These are phyloP conservation scores for Pythium insidiosum DNA, from an alignment of 352 stramenopile species.

Conservation along the genomic window DNA sequence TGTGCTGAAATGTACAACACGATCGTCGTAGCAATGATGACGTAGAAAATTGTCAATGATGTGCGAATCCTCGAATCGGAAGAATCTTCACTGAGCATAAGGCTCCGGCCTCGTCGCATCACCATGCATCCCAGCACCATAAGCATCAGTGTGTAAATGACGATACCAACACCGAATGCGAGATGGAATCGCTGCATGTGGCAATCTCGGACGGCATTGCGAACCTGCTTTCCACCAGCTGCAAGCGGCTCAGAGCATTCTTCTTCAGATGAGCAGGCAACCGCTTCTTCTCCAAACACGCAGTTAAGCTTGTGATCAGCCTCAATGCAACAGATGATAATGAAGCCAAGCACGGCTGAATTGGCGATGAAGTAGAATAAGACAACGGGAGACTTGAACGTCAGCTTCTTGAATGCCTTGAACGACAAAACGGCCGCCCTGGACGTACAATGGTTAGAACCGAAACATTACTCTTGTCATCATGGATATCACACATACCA, in stretches of 20 bases:
- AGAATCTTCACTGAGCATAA: conserved; percentile 85
- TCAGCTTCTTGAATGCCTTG: conserved; percentile 85
- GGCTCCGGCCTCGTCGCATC: conserved; percentile 70
- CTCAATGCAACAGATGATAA: conserved; percentile 48
- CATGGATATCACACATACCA: conserved; percentile 27
- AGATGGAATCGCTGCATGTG: conserved; percentile 79
- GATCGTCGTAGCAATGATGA: conserved; percentile 81
- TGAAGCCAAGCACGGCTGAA: conserved; percentile 49
- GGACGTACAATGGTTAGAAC: background rate
- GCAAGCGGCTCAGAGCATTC: conserved; percentile 51
- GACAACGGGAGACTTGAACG: conserved; percentile 68
- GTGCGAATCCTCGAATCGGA: conserved; percentile 75
- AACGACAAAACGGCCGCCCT: conserved; percentile 70
- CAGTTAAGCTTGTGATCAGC: conserved; percentile 55
- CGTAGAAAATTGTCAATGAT: conserved; percentile 84
- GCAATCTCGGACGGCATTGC: conserved; percentile 59
- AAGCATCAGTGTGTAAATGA: conserved; percentile 79
- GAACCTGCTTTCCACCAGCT: conserved; percentile 58
- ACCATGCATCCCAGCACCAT: conserved; percentile 85
- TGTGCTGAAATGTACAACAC: conserved; percentile 83
- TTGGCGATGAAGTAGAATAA: conserved; percentile 64
- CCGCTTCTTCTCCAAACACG: conserved; percentile 57
- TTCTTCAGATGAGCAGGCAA: conserved; percentile 39
- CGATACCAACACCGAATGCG: conserved; percentile 64
- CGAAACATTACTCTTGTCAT: background rate